These are phyloP conservation scores for Picochlorum sp. DNA, from an alignment of 139 green algal genomes.

Conservation along the genomic window DNA sequence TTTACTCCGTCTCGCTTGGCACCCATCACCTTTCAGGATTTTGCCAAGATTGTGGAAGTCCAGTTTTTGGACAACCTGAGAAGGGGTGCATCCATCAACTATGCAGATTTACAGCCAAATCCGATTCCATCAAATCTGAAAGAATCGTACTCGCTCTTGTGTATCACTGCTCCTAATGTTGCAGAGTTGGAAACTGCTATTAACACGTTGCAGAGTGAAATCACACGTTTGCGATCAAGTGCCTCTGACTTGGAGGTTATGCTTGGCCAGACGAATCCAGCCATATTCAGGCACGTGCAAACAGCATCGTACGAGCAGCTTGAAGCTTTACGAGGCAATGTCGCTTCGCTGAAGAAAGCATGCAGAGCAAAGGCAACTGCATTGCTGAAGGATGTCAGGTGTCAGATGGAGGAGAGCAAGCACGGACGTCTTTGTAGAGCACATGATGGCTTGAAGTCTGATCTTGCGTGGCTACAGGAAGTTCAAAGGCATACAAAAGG, in stretches of 20 bases:
- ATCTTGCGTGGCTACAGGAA: constrained; percentile 13
- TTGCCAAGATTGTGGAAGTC: constrained; percentile 54
- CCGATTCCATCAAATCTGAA: constrained; percentile 27
- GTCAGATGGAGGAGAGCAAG: constrained; percentile 29
- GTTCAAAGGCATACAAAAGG: neutral
- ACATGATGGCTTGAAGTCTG: constrained; percentile 14
- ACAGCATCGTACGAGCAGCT: constrained; percentile 26
- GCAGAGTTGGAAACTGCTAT: constrained; percentile 40
- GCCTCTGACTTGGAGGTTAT: constrained; percentile 32
- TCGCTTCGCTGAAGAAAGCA: constrained; percentile 51
- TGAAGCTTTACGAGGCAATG: constrained; percentile 38
- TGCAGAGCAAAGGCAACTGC: constrained; percentile 43
- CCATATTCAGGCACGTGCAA: constrained; percentile 42
- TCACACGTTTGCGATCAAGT: constrained; percentile 24
- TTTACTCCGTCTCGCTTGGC: constrained; percentile 12
- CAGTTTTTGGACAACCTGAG: constrained; percentile 72
- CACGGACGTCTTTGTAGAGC: neutral
- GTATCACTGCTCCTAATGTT: constrained; percentile 15
- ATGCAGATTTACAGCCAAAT: constrained; percentile 42
- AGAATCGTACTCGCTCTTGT: constrained; percentile 35
- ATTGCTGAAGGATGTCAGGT: constrained; percentile 26
- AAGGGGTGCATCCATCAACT: constrained; percentile 59
- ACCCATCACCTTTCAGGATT: constrained; percentile 56
- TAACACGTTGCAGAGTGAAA: constrained; percentile 41
- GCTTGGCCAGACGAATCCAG: constrained; percentile 42